phyloP scores from a whole-genome alignment of 768 basidiomycete genomes.

The Boletus rufocinnamomeus region DNA sequence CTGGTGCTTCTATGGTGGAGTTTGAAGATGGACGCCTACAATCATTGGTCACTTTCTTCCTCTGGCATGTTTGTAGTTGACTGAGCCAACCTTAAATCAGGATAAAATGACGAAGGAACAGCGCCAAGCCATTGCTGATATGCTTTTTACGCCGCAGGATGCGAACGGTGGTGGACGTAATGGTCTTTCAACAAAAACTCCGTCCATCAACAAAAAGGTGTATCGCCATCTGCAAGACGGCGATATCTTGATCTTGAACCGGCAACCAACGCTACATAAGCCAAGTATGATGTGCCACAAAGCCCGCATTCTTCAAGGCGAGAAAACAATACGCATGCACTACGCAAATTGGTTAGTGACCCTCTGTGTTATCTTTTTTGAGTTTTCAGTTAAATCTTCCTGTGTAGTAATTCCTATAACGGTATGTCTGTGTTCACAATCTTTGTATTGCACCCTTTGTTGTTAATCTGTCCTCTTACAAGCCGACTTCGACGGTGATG shows the following conservation, averaged over 20 bases:
- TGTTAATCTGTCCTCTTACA: constrained; percentile 12
- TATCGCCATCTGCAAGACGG: constrained; percentile 94
- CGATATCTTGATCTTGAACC: constrained; percentile 92
- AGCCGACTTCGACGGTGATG: constrained; percentile 95
- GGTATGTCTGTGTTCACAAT: constrained; percentile 47
- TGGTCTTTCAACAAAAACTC: constrained; percentile 74
- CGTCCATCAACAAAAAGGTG: constrained; percentile 93
- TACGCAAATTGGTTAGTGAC: constrained; percentile 92
- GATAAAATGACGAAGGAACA: constrained; percentile 87
- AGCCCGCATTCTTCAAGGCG: constrained; percentile 87
- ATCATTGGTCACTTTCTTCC: constrained; percentile 57
- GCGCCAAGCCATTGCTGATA: constrained; percentile 93
- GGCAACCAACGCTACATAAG: constrained; percentile 98
- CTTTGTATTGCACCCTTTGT: constrained; percentile 3
- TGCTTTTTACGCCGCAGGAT: constrained; percentile 88
- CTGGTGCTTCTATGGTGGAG: constrained; percentile 93
- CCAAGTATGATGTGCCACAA: constrained; percentile 99
- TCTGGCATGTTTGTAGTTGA: background rate
- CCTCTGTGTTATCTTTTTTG: constrained; percentile 3
- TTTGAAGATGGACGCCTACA: constrained; percentile 91
- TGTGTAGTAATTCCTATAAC: constrained; percentile 90
- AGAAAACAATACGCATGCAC: constrained; percentile 99
- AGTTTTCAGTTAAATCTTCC: constrained; percentile 18
- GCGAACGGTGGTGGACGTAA: constrained; percentile 47
- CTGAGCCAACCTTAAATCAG: constrained; percentile 40